phyloP scores from a whole-genome alignment of 306 rosid genomes.

The Lathyrus aphaca region DNA sequence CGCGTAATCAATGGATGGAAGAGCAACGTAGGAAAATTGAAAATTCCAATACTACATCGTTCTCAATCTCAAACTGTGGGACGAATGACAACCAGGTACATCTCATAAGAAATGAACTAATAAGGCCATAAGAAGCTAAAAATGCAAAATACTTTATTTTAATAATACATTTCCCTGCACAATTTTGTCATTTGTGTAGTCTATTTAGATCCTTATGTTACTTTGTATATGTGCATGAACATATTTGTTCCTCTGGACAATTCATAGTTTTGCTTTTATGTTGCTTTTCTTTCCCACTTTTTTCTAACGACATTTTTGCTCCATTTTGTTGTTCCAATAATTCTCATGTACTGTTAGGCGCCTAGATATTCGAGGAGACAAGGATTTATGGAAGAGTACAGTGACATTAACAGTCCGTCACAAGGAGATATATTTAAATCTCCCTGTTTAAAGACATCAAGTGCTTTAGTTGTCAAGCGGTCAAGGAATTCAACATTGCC shows the following conservation, averaged over 20 bases:
- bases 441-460: constrained; percentile 71
- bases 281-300: constrained; percentile 8
- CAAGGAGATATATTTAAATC: constrained; percentile 72
- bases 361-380: constrained; percentile 57
- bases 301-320: constrained; percentile 17
- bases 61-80: constrained; percentile 59
- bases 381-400: constrained; percentile 50
- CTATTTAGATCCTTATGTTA: constrained; percentile 23
- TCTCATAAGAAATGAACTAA: constrained; percentile 32
- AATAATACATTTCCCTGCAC: neutral
- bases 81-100: constrained; percentile 66
- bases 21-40: constrained; percentile 70
- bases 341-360: constrained; percentile 42
- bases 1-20: constrained; percentile 61
- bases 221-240: neutral
- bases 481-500: constrained; percentile 61
- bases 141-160: constrained; percentile 9
- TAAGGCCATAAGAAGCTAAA: constrained; percentile 8
- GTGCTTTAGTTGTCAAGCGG: constrained; percentile 76
- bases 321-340: constrained; percentile 34
- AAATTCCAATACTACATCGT: constrained; percentile 51
- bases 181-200: constrained; percentile 26
- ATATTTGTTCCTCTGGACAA: constrained; percentile 22
- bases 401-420: constrained; percentile 50
- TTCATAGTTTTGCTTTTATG: neutral